Percentiles rank a stretch among this genome's conserved stretches.
Evolutionary conservation across 495 filamentous ascomycete genomes (phyloP).

Genomic region (Xylaria telfairii): DNA sequence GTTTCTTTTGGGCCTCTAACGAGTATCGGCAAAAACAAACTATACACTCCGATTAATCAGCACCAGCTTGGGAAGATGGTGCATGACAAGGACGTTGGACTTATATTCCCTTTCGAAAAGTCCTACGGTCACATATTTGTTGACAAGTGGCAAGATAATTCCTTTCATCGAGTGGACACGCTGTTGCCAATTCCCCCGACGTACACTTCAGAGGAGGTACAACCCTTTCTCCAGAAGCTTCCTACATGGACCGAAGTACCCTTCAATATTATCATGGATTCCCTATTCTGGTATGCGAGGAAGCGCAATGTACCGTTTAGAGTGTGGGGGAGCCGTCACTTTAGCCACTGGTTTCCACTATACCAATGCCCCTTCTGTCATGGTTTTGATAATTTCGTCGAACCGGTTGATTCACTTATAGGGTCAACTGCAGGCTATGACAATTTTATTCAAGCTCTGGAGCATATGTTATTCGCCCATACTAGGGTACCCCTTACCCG

Average conservation of each 20-base stretch:
- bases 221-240: not conserved
- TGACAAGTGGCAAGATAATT: not conserved
- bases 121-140: slow-evolving; percentile 11
- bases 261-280: slow-evolving; percentile 5
- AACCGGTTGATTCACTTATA: not conserved
- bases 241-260: not conserved
- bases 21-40: not conserved
- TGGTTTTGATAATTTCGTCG: slow-evolving; percentile 11
- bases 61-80: slow-evolving; percentile 11
- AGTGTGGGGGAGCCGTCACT: not conserved
- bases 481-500: not conserved
- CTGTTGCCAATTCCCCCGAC: not conserved
- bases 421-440: not conserved
- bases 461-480: slow-evolving; percentile 11
- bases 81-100: not conserved
- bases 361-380: slow-evolving; percentile 19
- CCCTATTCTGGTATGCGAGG: slow-evolving; percentile 22
- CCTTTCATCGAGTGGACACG: not conserved
- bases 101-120: slow-evolving; percentile 14
- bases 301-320: not conserved
- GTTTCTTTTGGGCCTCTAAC: slow-evolving; percentile 17
- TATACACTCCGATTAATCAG: slow-evolving; percentile 2
- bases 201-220: slow-evolving; percentile 7
- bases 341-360: not conserved
- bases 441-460: not conserved